Evolutionary conservation across 768 basidiomycete species (phyloP).

Genomic region (Lactifluus pinguis): DNA sequence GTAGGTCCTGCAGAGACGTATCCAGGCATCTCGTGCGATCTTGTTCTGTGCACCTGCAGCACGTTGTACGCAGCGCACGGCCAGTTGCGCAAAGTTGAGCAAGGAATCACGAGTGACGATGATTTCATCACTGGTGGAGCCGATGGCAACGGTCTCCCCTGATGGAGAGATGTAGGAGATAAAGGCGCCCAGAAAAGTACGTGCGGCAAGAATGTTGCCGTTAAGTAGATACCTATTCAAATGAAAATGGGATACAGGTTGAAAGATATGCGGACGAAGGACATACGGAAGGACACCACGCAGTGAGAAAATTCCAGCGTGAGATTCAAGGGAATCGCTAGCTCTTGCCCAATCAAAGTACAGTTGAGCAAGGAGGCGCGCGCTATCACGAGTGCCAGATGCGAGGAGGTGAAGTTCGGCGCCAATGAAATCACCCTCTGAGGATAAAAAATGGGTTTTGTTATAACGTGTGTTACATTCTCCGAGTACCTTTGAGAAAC

Average conservation of each 20-base stretch:
- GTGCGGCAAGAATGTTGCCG: conserved; percentile 86
- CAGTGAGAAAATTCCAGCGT: conserved; percentile 66
- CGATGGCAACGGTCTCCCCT: conserved; percentile 33
- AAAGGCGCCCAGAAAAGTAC: conserved; percentile 84
- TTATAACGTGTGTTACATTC: not conserved
- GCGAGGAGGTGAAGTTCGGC: conserved; percentile 82
- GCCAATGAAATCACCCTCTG: conserved; percentile 65
- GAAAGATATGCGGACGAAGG: not conserved
- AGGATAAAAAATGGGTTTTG: not conserved
- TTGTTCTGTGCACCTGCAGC: conserved; percentile 74
- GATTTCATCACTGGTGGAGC: conserved; percentile 46
- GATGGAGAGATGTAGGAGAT: conserved; percentile 50
- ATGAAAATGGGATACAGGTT: not conserved
- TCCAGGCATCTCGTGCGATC: conserved; percentile 72
- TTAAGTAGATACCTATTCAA: conserved; percentile 60
- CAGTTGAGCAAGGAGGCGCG: conserved; percentile 76
- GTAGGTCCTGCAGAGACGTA: conserved; percentile 77
- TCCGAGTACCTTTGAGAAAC: conserved; percentile 60
- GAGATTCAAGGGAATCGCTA: conserved; percentile 25
- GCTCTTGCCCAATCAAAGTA: conserved; percentile 68
- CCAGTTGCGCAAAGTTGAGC: conserved; percentile 87
- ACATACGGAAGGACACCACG: conserved; percentile 81
- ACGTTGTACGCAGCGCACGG: conserved; percentile 80
- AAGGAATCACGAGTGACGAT: conserved; percentile 63
- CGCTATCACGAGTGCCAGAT: conserved; percentile 84